Percentiles rank a stretch among this genome's conserved stretches.
phyloP scores from a whole-genome alignment of 192 early-diverging fungal genomes.

The Podila verticillata region DNA sequence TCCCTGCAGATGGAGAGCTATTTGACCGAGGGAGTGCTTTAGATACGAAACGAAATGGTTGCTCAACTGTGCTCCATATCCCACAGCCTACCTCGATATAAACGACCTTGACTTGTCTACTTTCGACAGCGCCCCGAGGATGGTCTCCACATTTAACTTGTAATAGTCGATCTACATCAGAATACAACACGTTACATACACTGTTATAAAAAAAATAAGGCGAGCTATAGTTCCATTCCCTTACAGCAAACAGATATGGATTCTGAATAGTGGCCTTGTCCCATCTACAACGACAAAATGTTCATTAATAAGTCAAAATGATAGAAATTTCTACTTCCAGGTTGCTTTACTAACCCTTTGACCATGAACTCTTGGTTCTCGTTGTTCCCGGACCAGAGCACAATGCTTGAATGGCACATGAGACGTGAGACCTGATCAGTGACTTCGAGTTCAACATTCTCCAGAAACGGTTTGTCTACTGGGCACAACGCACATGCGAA shows the following conservation, averaged over 20 bases:
- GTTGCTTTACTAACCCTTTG: slow-evolving; percentile 40
- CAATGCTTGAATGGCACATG: slow-evolving; percentile 57
- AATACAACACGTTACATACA: not conserved
- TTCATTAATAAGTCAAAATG: not conserved
- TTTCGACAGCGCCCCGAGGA: slow-evolving; percentile 1
- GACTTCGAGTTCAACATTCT: slow-evolving; percentile 55
- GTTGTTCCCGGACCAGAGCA: slow-evolving; percentile 68
- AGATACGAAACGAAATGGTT: not conserved
- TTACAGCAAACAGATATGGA: slow-evolving; percentile 38
- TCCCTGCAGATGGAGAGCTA: slow-evolving; percentile 37
- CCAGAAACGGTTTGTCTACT: slow-evolving; percentile 52
- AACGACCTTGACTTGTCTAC: slow-evolving; percentile 25
- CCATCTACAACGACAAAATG: slow-evolving; percentile 11
- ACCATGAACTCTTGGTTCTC: slow-evolving; percentile 62
- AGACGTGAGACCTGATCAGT: slow-evolving; percentile 53
- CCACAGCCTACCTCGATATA: slow-evolving; percentile 25
- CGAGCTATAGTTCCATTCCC: too few species aligned
- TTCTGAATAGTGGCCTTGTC: slow-evolving; percentile 18
- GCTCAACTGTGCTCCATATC: too few species aligned
- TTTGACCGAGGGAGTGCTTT: not conserved
- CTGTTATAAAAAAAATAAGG: too few species aligned
- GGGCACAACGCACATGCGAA: slow-evolving; percentile 67
- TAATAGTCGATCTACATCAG: slow-evolving; percentile 25
- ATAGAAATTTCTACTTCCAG: not conserved
- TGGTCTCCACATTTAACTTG: slow-evolving; percentile 35